These are phyloP conservation scores for Triticum dicoccoides DNA, from an alignment of 176 grass and related monocot species.

Conservation along the genomic window DNA sequence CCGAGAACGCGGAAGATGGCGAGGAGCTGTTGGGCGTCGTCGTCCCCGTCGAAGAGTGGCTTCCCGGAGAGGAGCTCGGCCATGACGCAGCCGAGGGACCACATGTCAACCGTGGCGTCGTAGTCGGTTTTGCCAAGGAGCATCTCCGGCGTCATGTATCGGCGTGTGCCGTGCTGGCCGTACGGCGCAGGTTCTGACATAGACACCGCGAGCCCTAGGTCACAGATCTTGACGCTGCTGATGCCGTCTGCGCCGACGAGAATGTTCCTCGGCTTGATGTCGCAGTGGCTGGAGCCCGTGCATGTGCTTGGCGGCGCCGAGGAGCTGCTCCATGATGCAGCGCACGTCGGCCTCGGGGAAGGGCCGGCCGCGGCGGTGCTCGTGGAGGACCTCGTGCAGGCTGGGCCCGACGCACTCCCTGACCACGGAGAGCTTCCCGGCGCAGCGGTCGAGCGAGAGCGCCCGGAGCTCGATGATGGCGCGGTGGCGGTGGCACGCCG, in stretches of 20 bases:
- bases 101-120: neutral
- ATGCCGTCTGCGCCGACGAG: conserved; percentile 9
- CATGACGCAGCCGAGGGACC: conserved; percentile 18
- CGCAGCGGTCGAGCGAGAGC: neutral
- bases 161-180: neutral
- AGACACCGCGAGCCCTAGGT: neutral
- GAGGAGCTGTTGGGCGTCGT: neutral
- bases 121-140: neutral
- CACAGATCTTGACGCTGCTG: neutral
- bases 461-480: conserved; percentile 30
- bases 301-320: conserved; percentile 24
- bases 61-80: neutral
- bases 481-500: conserved; percentile 10
- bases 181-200: neutral
- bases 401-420: conserved; percentile 40
- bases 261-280: conserved; percentile 77
- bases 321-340: conserved; percentile 36
- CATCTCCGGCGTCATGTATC: neutral
- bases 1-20: neutral
- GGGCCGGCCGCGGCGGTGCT: neutral
- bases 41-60: neutral
- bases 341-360: conserved; percentile 24
- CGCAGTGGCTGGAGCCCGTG: conserved; percentile 66
- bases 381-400: conserved; percentile 24
- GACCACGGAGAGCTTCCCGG: conserved; percentile 21